Conservation (phyloP, 140 eudicot genomes). For the Anethum foeniculum region DNA sequence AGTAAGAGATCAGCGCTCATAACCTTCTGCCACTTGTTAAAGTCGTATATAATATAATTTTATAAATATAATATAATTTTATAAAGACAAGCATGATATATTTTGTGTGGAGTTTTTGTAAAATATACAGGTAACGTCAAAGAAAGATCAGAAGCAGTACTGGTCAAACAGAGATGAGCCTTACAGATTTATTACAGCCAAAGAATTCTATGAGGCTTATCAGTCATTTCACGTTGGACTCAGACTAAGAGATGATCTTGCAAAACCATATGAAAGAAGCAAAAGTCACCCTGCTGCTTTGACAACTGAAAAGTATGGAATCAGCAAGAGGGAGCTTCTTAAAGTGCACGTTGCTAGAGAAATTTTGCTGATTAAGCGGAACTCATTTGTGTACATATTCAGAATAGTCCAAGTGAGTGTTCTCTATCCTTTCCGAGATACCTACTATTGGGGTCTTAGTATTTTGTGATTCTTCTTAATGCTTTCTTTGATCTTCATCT, state of each 20-base stretch:
- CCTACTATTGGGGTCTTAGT: too few species aligned
- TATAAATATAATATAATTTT: too few species aligned
- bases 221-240: conserved; percentile 59
- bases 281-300: conserved; percentile 79
- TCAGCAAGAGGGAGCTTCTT: conserved; percentile 34
- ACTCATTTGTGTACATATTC: conserved; percentile 67
- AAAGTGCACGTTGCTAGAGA: conserved; percentile 54
- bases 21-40: neutral
- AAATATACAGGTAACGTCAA: conserved; percentile 61
- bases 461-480: neutral
- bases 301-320: conserved; percentile 47
- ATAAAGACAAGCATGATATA: too few species aligned
- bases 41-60: too few species aligned
- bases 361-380: conserved; percentile 60
- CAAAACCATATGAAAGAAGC: conserved; percentile 45
- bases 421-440: neutral
- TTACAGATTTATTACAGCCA: conserved; percentile 48
- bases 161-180: conserved; percentile 53
- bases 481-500: neutral
- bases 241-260: conserved; percentile 28
- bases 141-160: conserved; percentile 72
- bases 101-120: neutral
- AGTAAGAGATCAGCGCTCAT: conserved; percentile 30
- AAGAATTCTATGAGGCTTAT: conserved; percentile 60
- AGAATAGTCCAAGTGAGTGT: conserved; percentile 51